Evolutionary conservation across 495 filamentous ascomycete genomes (phyloP), one percentile per base, ranked within the genome.

Genomic region (Penicillium bialowiezense): DNA sequence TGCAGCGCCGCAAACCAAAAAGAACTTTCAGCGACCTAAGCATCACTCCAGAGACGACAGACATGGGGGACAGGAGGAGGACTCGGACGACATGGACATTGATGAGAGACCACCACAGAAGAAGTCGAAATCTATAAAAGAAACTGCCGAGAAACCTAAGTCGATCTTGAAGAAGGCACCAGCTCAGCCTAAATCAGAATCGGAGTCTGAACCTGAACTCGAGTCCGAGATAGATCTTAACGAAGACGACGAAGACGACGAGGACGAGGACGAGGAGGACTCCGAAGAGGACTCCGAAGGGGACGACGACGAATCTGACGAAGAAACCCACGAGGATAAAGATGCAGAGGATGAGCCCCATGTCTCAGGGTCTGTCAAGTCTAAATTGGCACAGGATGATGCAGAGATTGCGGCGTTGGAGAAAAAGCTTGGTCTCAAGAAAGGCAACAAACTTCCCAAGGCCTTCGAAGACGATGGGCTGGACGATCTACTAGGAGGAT

Each of bases 341-440:
- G 21, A 35, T 13, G 40, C 43, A 17, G 37, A 51, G 23, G 18
- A 28, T 33, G 5, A 39, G 6, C 21, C 41, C 3, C 58, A 70
- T 40, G 41, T 86, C 9, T 79, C 89, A 6, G 81, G 75, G 45
- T 72, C 71, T 0, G 73, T 87, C 1, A 83, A 80, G 62, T 77
- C 83, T 5, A 85, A 80, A 51, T 69, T 97, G 0, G 71, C 64
- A 4, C 52, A 75, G 48, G 93, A 97, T 47, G 89, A 97, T 56
- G 84, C 81, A 3, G 89, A 96, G 52, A 97, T 98, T 59, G 84
- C 87, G 13, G 88, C 83, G 7, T 66, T 97, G 48, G 95, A 98
- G 69, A 89, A 84, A 71, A 95, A 88, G 59, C 75, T 98, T 31
- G 91, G 91, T 1, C 70, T 97, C 10, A 96, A 87, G 64, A 81